A percentile compares a stretch with the other conserved stretches of the same genome.
Evolutionary conservation across 768 basidiomycete genomes (phyloP).

Genomic region (Hemileccinum rubropunctum): DNA sequence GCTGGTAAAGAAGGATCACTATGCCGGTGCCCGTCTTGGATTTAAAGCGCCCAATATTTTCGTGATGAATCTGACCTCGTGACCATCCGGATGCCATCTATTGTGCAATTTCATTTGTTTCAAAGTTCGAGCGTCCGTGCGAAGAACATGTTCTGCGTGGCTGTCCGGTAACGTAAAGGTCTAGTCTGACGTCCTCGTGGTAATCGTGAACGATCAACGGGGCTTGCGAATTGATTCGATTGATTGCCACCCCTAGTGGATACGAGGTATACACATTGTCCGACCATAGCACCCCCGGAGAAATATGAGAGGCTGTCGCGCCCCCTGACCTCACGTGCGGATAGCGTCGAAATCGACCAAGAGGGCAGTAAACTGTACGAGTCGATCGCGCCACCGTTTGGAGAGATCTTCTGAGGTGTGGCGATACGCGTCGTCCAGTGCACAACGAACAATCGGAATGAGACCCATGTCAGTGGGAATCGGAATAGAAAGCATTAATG

Average conservation of each 20-base stretch:
- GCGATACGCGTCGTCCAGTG: slow-evolving; percentile 86
- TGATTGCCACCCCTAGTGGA: neutral
- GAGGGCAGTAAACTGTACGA: slow-evolving; percentile 76
- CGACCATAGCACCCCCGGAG: neutral
- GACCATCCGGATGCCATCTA: slow-evolving; percentile 10
- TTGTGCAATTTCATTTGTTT: neutral
- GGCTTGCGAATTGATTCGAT: neutral
- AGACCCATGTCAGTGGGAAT: neutral
- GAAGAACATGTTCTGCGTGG: neutral
- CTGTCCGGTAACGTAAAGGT: neutral
- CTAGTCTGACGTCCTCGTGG: neutral
- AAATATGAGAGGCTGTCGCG: slow-evolving; percentile 60
- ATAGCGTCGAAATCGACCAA: slow-evolving; percentile 56
- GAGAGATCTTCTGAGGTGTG: slow-evolving; percentile 62
- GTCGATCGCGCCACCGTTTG: slow-evolving; percentile 65
- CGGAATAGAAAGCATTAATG: neutral
- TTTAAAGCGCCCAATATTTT: slow-evolving; percentile 80
- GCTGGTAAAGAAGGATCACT: slow-evolving; percentile 56
- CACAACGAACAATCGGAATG: slow-evolving; percentile 42
- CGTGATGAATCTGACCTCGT: slow-evolving; percentile 61
- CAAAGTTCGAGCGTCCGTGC: neutral
- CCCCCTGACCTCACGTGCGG: slow-evolving; percentile 48
- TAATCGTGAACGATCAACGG: neutral
- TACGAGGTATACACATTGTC: neutral
- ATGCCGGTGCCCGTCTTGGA: slow-evolving; percentile 59